Evolutionary conservation across 148 eudicot genomes (phyloP).

Genomic region (Rheum nobile): DNA sequence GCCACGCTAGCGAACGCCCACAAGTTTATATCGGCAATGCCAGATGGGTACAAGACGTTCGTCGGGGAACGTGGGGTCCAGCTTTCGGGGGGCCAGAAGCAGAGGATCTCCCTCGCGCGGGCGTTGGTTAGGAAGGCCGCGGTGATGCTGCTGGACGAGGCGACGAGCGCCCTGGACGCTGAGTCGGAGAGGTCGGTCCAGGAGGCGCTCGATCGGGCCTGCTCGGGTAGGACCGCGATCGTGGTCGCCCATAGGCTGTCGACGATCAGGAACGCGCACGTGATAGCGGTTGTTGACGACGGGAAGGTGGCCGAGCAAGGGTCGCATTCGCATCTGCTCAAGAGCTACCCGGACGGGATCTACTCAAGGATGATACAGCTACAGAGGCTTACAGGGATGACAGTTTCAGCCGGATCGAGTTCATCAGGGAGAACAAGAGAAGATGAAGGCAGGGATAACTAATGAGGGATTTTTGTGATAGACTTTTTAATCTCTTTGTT

Average conservation of each 20-base stretch:
- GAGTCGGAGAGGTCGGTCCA: conserved; percentile 91
- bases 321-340: conserved; percentile 74
- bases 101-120: conserved; percentile 84
- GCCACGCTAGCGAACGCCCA: conserved; percentile 87
- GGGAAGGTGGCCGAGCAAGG: conserved; percentile 97
- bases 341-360: conserved; percentile 77
- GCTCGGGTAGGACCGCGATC: conserved; percentile 81
- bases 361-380: conserved; percentile 88
- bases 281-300: conserved; percentile 89
- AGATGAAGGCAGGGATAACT: neutral
- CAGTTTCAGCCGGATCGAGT: conserved; percentile 30
- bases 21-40: conserved; percentile 79
- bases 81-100: conserved; percentile 93
- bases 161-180: conserved; percentile 89
- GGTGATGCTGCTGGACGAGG: conserved; percentile 82
- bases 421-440: conserved; percentile 27
- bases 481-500: neutral
- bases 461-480: neutral
- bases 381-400: conserved; percentile 46
- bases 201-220: conserved; percentile 73
- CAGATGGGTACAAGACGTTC: conserved; percentile 83
- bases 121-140: conserved; percentile 78
- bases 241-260: conserved; percentile 88
- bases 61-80: conserved; percentile 93
- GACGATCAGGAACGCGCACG: conserved; percentile 79